These are phyloP conservation scores for Apophysomyces trapeziformis DNA, from an alignment of 371 early-diverging fungal species.

Conservation along the genomic window DNA sequence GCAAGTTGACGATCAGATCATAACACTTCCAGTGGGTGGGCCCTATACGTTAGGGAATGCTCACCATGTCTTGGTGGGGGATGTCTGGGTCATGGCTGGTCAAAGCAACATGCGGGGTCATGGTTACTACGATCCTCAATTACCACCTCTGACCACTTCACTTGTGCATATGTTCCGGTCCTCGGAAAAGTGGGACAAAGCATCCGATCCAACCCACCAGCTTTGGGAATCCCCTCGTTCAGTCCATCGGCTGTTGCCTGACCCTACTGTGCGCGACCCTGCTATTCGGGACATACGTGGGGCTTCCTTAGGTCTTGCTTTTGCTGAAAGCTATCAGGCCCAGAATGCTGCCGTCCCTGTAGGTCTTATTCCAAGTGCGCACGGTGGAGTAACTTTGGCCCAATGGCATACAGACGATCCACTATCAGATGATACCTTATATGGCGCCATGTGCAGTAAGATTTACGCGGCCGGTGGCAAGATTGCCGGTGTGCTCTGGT, in stretches of 20 bases:
- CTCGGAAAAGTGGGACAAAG: conserved; percentile 33
- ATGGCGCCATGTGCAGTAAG: conserved; percentile 44
- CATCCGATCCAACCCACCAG: conserved; percentile 38
- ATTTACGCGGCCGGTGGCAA: conserved; percentile 21
- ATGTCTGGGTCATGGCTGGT: conserved; percentile 53
- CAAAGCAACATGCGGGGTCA: conserved; percentile 57
- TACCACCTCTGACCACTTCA: not conserved
- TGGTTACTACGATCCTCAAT: conserved; percentile 24
- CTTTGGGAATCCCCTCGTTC: conserved; percentile 29
- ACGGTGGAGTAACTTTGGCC: conserved; percentile 38
- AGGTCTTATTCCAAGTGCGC: conserved; percentile 46
- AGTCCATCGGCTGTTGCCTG: conserved; percentile 40
- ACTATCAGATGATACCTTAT: conserved; percentile 26
- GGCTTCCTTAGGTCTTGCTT: conserved; percentile 33
- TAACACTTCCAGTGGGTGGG: conserved; percentile 29
- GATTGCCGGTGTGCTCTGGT: conserved; percentile 33
- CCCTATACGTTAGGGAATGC: conserved; percentile 34
- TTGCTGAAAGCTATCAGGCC: conserved; percentile 31
- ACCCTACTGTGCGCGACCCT: conserved; percentile 43
- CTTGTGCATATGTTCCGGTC: conserved; percentile 38
- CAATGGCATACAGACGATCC: conserved; percentile 32
- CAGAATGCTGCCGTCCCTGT: conserved; percentile 30
- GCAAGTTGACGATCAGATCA: conserved; percentile 13
- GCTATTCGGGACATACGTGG: conserved; percentile 29
- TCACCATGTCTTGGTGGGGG: conserved; percentile 39